Evolutionary conservation across 2,329 filamentous ascomycete species (phyloP), one percentile per base, ranked within the genome.

Genomic region (Mycogone perniciosa): DNA sequence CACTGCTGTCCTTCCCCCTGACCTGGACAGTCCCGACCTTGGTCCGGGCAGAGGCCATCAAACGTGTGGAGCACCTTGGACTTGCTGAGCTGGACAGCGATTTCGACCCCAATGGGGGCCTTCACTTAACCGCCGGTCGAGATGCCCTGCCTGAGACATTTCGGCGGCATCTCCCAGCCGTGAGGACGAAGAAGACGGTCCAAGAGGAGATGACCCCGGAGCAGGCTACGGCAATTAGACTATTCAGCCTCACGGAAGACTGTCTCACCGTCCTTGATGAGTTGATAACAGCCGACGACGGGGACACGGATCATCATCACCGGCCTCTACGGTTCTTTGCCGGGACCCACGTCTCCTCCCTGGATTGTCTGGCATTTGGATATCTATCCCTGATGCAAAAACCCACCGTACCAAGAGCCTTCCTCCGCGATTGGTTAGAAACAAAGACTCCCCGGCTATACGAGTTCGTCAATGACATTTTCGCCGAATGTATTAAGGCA

Each of bases 21-120:
- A 91, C 91, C 60, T 99, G 93, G 81, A 86, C 87, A 39, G 76
- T 95, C 5, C 91, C 91, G 2, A 84, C 87, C 1, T 75, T 81
- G 50, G 75, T 89, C 48, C 86, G 90, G 45, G 75, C 82, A 8
- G 76, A 81, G 35, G 90, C 91, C 31, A 80, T 86, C 61, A 69
- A 75, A 55, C 79, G 85, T 56, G 91, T 88, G 7, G 80, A 81
- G 50, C 80, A 86, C 59, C 74, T 89, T 3, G 84, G 84, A 10
- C 74, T 92, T 48, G 83, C 82, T 7, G 78, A 81, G 34, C 71
- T 90, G 37, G 86, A 88, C 60, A 75, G 82, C 33, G 81, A 86
- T 61, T 70, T 71, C 52, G 69, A 71, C 44, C 66, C 68, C 6
- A 69, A 66, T 44, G 62, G 64, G 30, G 62, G 63, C 26, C 56